These are phyloP conservation scores for Grammothele lineata DNA, from an alignment of 768 basidiomycete species.

Conservation along the genomic window DNA sequence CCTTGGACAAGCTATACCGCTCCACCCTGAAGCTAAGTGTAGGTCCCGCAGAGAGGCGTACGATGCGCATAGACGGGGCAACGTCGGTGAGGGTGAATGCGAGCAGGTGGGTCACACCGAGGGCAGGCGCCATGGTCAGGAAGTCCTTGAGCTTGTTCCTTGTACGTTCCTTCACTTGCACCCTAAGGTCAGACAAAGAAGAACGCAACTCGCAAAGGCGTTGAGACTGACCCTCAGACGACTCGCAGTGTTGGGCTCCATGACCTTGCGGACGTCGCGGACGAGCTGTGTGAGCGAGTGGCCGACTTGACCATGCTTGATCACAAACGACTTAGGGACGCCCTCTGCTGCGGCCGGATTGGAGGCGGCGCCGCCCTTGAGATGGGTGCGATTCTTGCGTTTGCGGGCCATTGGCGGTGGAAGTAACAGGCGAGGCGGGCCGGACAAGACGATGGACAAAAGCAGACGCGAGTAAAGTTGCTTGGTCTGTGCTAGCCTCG, in stretches of 20 bases:
- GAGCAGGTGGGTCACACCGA: conserved; percentile 89
- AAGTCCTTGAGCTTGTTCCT: conserved; percentile 93
- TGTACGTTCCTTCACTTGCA: conserved; percentile 69
- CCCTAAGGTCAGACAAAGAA: background rate
- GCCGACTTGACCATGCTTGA: conserved; percentile 94
- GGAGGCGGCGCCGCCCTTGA: conserved; percentile 49
- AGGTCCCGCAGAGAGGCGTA: conserved; percentile 85
- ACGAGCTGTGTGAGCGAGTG: conserved; percentile 84
- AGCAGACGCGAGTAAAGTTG: too few relatives aligned
- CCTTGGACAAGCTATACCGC: conserved; percentile 88
- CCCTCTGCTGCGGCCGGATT: conserved; percentile 30
- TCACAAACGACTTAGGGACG: conserved; percentile 89
- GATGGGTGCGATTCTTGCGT: conserved; percentile 79
- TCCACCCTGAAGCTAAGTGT: conserved; percentile 92
- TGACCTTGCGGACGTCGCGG: conserved; percentile 87
- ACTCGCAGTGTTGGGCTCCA: conserved; percentile 97
- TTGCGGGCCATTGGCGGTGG: conserved; percentile 78
- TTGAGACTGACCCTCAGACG: conserved; percentile 80
- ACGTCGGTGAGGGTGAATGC: conserved; percentile 86
- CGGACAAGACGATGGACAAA: too few relatives aligned
- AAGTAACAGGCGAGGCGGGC: too few relatives aligned
- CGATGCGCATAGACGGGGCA: conserved; percentile 81
- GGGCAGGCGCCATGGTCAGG: conserved; percentile 83
- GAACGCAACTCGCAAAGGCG: background rate
- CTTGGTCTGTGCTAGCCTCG: too few relatives aligned